Evolutionary conservation across 306 rosid species (phyloP), one percentile per base, ranked within the genome.

Genomic region (Lathyrus oleraceus): DNA sequence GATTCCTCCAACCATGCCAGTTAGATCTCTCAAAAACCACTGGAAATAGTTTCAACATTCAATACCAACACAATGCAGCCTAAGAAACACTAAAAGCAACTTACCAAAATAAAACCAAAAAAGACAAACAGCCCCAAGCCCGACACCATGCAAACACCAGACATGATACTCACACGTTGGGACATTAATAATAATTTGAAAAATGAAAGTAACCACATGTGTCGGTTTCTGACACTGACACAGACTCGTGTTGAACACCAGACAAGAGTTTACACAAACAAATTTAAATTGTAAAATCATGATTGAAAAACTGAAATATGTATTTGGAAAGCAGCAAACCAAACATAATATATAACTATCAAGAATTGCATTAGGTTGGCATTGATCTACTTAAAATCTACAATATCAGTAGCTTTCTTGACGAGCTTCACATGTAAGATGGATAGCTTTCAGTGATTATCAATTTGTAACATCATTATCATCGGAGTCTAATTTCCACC

Each of bases 1-100:
- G 82, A 94, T 94, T 54, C 97, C 97, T 83, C 98, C 98, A 76
- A 94, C 82, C 98, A 94, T 94, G 81, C 98, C 98, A 51, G 97
- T 88, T 52, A 94, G 79, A 71, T 94, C 98, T 85, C 98, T 90
- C 84, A 94, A 83, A 85, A 94, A 94, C 98, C 98, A 94, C 97
- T 94, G 96, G 38, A 81, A 84, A 74, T 30, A 82, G 44, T 73
- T 64, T 62, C 79, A 74, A 75, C 8, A 43, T 57, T 64, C 69
- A 71, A 74, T 54, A 63, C 77, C 64, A 49, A 78, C 49, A 27
- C 23, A 43, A 53, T 66, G 63, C 71, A 70, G 60, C 72, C 66
- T 64, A 77, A 63, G 68, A 58, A 78, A 77, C 69, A 39, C 32
- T 70, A 21, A 63, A 52, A 43, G 35, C 10, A 27, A 19, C 7